These are phyloP conservation scores for Phytophthora lateralis DNA, from an alignment of 352 stramenopile species.

Conservation along the genomic window DNA sequence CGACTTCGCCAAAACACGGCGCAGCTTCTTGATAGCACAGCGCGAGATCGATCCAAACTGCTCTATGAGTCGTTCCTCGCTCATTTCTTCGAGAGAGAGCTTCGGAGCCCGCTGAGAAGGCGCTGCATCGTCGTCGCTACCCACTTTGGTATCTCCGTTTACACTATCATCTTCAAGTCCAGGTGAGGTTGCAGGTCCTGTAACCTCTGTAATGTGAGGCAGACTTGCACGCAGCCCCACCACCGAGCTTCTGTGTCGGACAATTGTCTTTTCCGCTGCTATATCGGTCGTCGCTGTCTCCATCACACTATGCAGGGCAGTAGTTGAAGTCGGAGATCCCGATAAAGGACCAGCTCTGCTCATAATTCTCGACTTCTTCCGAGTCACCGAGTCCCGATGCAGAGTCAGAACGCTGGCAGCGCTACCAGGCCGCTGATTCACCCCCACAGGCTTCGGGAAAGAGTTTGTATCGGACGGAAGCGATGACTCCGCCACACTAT, in stretches of 20 bases:
- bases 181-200: constrained; percentile 1
- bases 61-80: constrained; percentile 47
- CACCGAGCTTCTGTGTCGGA: constrained; percentile 19
- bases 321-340: constrained; percentile 5
- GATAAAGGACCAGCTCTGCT: background rate
- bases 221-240: constrained; percentile 24
- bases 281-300: constrained; percentile 5
- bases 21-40: constrained; percentile 57
- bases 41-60: constrained; percentile 60
- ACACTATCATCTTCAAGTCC: constrained; percentile 2
- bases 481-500: background rate
- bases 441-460: constrained; percentile 4
- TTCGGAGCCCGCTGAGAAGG: constrained; percentile 7
- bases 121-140: constrained; percentile 4
- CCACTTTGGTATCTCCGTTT: constrained; percentile 6
- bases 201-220: constrained; percentile 35
- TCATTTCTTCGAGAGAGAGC: constrained; percentile 65
- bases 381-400: constrained; percentile 14
- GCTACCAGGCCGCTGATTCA: constrained; percentile 39
- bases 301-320: constrained; percentile 6
- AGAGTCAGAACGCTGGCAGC: constrained; percentile 31
- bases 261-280: constrained; percentile 9
- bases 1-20: constrained; percentile 63
- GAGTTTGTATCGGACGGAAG: background rate
- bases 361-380: constrained; percentile 3